Base-by-base conservation (phyloP, 2,329 filamentous ascomycete genomes). In the Aulographum hederae region DNA sequence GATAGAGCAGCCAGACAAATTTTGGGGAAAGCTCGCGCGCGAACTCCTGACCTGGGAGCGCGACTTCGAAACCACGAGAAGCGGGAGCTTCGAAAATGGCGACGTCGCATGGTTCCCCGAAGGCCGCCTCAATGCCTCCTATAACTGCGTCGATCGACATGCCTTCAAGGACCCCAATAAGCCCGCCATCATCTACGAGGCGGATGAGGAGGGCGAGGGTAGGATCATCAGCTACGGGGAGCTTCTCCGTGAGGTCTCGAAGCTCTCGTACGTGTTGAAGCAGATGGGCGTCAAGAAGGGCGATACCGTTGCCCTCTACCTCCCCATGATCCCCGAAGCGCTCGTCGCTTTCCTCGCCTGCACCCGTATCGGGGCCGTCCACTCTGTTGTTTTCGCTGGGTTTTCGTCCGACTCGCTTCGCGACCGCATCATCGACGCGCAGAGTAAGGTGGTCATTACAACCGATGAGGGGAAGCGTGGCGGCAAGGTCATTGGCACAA, bases 281-380 rank as follows among this genome's bases (percentile, higher is more conserved):
- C 71, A 86, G 61, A 89, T 93, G 72, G 89, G 89, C 39, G 86
- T 98, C 37, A 74, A 78, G 63, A 95, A 94, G 66, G 89, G 89
- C 34, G 89, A 98, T 58, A 93, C 85, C 4, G 85, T 98, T 35
- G 89, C 84, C 39, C 79, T 98, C 42, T 98, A 98, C 63, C 62
- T 98, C 41, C 89, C 89, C 53, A 98, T 98, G 89, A 93, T 98
- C 55, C 89, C 89, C 34, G 86, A 98, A 58, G 89, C 89, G 5
- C 47, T 98, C 36, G 66, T 98, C 46, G 78, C 89, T 33, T 80
- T 98, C 56, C 66, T 98, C 34, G 89, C 89, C 38, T 91, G 85
- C 56, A 63, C 75, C 23, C 81, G 89, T 50, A 92, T 98, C 44
- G 89, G 89, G 39, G 89, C 89, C 26, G 69, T 98, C 4, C 89